A percentile compares a stretch with the other conserved stretches of the same genome.
These are phyloP conservation scores for Chlorophyllum brunneum DNA, from an alignment of 768 basidiomycete genomes.

Conservation along the genomic window DNA sequence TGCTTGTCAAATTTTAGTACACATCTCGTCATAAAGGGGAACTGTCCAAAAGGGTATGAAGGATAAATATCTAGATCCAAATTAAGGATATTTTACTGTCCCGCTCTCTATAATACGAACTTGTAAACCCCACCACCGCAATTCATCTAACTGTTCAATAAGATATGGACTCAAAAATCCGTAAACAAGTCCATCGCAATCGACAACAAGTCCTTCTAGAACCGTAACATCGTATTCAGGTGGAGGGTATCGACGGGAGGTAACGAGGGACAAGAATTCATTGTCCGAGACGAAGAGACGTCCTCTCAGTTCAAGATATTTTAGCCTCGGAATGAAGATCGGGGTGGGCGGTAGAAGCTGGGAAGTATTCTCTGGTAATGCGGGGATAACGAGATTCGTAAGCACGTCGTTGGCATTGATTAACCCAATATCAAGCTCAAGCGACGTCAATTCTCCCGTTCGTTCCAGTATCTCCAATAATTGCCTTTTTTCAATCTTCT, in stretches of 20 bases:
- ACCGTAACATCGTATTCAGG: neutral
- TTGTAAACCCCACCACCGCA: conserved; percentile 6
- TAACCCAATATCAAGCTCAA: conserved; percentile 7
- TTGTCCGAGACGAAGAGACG: conserved; percentile 7
- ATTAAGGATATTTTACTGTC: conserved; percentile 3
- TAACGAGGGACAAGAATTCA: conserved; percentile 9
- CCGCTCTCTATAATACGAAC: neutral
- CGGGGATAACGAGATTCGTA: neutral
- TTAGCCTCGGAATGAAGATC: conserved; percentile 1
- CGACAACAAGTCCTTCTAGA: conserved; percentile 2
- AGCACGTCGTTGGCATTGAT: conserved; percentile 5
- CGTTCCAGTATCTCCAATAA: conserved; percentile 3
- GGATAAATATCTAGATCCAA: no score
- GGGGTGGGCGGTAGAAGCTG: neutral
- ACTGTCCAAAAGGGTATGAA: no score
- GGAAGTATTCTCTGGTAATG: neutral
- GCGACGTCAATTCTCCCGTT: neutral
- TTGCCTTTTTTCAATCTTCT: conserved; percentile 4
- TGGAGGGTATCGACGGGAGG: conserved; percentile 1
- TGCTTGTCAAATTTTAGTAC: no score
- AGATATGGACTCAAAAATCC: conserved; percentile 11
- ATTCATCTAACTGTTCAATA: conserved; percentile 7
- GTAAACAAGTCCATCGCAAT: conserved; percentile 11
- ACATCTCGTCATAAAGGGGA: no score
- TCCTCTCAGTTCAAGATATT: conserved; percentile 6